Evolutionary conservation across 2,329 filamentous ascomycete species (phyloP).

Genomic region (Alternaria arbusti): DNA sequence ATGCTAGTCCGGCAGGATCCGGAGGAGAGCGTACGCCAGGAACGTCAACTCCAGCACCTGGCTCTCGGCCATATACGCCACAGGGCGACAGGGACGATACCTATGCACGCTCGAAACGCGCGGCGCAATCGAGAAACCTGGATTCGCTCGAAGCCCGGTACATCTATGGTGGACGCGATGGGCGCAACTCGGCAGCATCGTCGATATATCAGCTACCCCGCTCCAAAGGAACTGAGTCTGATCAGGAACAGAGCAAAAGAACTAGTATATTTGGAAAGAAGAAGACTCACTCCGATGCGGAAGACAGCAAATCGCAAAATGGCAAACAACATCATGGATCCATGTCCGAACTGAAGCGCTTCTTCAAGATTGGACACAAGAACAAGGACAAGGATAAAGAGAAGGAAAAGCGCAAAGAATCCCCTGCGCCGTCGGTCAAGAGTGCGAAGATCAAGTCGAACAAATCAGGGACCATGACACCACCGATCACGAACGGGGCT

Average conservation of each 20-base stretch:
- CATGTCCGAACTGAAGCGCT: conserved; percentile 95
- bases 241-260: conserved; percentile 56
- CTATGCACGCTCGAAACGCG: conserved; percentile 81
- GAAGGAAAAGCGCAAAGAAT: conserved; percentile 62
- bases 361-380: conserved; percentile 79
- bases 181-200: conserved; percentile 53
- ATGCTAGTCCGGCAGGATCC: conserved; percentile 68
- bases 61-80: conserved; percentile 76
- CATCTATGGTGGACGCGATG: conserved; percentile 79
- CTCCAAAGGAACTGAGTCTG: conserved; percentile 50
- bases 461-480: conserved; percentile 47
- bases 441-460: conserved; percentile 55
- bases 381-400: conserved; percentile 57
- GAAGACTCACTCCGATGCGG: conserved; percentile 53
- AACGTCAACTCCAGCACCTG: conserved; percentile 64
- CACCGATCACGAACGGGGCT: conserved; percentile 40
- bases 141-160: conserved; percentile 80
- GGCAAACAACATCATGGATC: conserved; percentile 68
- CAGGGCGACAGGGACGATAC: conserved; percentile 82
- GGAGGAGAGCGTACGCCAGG: conserved; percentile 57
- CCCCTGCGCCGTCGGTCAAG: conserved; percentile 68
- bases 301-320: conserved; percentile 34
- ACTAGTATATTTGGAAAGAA: conserved; percentile 60
- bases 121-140: conserved; percentile 70
- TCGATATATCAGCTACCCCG: conserved; percentile 52